phyloP scores from a whole-genome alignment of 2,329 filamentous ascomycete genomes.

The Ilyonectria robusta region DNA sequence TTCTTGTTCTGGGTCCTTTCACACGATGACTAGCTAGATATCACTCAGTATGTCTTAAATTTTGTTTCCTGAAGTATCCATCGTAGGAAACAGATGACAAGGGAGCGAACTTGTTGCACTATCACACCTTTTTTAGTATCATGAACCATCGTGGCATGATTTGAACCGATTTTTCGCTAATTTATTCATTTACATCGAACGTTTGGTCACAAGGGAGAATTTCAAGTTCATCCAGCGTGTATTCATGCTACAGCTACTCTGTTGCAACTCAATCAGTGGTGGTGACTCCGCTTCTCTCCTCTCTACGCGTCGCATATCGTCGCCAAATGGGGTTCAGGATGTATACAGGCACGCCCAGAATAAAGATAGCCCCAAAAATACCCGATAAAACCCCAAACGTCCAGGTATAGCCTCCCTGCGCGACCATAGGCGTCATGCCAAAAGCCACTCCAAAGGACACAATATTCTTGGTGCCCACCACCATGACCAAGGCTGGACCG shows the following conservation, averaged over 20 bases:
- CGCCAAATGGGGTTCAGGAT: slow-evolving; percentile 16
- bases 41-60: no score
- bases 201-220: no score
- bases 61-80: no score
- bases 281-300: slow-evolving; percentile 7
- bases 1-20: not conserved
- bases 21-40: no score
- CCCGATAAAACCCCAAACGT: slow-evolving; percentile 12
- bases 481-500: slow-evolving; percentile 16
- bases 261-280: slow-evolving; percentile 4
- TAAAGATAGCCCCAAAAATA: slow-evolving; percentile 13
- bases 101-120: no score
- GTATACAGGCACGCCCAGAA: slow-evolving; percentile 16
- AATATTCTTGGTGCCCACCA: slow-evolving; percentile 16
- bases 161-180: no score
- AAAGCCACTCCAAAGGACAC: slow-evolving; percentile 15
- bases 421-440: slow-evolving; percentile 13
- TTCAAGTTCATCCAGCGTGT: no score
- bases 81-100: no score
- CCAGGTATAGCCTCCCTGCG: slow-evolving; percentile 12
- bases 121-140: no score
- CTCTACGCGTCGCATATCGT: slow-evolving; percentile 7
- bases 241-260: not conserved
- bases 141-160: no score
- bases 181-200: no score